Conservation (phyloP, 73 alveolate genomes). For the Paramecium sonneborni region DNA sequence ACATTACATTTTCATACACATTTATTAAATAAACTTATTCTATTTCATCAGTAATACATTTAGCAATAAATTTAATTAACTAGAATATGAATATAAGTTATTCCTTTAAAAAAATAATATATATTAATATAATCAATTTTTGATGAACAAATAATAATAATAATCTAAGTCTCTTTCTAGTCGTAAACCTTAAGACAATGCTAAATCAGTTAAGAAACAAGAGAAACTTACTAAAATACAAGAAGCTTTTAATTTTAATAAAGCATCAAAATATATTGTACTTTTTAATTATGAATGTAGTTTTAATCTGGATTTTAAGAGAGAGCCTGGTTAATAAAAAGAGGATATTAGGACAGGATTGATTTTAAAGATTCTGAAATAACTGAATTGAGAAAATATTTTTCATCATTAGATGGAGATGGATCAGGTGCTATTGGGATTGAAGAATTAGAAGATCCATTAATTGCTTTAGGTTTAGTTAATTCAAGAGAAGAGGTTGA, state of each 20-base stretch:
- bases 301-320: constrained; percentile 69
- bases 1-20: neutral
- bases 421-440: constrained; percentile 90
- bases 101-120: neutral
- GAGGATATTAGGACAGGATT: constrained; percentile 73
- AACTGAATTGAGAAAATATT: constrained; percentile 72
- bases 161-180: neutral
- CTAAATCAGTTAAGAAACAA: neutral
- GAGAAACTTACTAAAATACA: constrained; percentile 19
- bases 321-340: constrained; percentile 77
- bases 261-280: constrained; percentile 51
- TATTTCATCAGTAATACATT: neutral
- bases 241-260: constrained; percentile 32
- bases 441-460: constrained; percentile 93
- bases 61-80: too few species aligned
- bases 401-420: constrained; percentile 82
- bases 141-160: neutral
- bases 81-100: neutral
- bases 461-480: constrained; percentile 92
- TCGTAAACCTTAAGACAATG: neutral
- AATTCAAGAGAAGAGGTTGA: constrained; percentile 86
- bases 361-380: constrained; percentile 74
- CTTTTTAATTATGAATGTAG: neutral
- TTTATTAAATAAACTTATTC: neutral
- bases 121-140: neutral